Evolutionary conservation across 371 early-diverging fungal genomes (phyloP).

Genomic region (Rhizopus microsporus): DNA sequence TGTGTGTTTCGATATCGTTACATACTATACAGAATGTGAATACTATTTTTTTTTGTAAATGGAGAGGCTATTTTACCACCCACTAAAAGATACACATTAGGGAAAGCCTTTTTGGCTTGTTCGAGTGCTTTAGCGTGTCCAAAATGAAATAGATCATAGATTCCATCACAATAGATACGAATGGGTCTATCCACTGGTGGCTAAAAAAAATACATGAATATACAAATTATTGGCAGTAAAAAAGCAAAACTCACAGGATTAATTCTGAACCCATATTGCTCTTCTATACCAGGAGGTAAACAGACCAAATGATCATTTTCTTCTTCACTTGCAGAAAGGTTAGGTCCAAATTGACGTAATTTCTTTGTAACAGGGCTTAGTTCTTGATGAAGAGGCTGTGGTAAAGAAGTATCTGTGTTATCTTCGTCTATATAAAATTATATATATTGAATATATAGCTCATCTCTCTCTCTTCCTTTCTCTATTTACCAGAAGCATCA

Average conservation of each 20-base stretch:
- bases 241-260: constrained; percentile 19
- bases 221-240: neutral
- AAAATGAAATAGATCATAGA: constrained; percentile 95
- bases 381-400: constrained; percentile 3
- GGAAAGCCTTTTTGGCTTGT: constrained; percentile 92
- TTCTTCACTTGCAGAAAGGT: constrained; percentile 20
- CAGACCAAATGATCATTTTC: constrained; percentile 6
- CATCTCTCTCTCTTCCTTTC: no score
- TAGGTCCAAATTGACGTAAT: constrained; percentile 12
- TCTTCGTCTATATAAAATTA: constrained; percentile 25
- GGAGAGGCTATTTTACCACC: constrained; percentile 63
- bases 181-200: constrained; percentile 79
- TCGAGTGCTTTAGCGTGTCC: constrained; percentile 92
- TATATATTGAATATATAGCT: neutral
- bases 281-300: constrained; percentile 31
- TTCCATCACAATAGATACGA: constrained; percentile 91
- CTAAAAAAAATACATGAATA: constrained; percentile 10
- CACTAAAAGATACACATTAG: constrained; percentile 85
- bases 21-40: constrained; percentile 55
- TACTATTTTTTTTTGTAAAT: neutral
- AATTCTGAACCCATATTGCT: constrained; percentile 31
- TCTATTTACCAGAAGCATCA: constrained; percentile 29
- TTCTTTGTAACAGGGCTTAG: constrained; percentile 9
- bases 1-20: constrained; percentile 82
- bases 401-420: constrained; percentile 27